Evolutionary conservation across 306 rosid species (phyloP).

Genomic region (Vachellia collinsii): DNA sequence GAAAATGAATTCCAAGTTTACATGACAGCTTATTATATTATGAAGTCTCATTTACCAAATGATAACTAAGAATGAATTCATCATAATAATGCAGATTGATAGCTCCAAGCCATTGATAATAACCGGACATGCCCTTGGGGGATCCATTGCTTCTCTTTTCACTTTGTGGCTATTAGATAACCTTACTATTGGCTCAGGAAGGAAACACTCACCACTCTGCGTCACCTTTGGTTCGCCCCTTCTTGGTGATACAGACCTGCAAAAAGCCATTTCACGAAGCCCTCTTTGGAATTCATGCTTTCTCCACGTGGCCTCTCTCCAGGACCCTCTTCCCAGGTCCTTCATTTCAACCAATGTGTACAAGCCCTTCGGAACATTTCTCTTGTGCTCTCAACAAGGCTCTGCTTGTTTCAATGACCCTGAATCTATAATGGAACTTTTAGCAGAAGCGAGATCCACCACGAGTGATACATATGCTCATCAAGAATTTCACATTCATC

Average conservation of each 20-base stretch:
- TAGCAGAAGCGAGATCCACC: slow-evolving; percentile 26
- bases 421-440: slow-evolving; percentile 38
- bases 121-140: slow-evolving; percentile 68
- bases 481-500: slow-evolving; percentile 12
- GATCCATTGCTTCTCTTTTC: slow-evolving; percentile 78
- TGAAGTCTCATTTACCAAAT: background rate
- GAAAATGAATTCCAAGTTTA: background rate
- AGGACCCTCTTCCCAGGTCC: slow-evolving; percentile 52
- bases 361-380: slow-evolving; percentile 73
- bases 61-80: background rate
- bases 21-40: background rate
- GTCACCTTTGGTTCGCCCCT: slow-evolving; percentile 82
- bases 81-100: slow-evolving; percentile 40
- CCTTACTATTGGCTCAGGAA: slow-evolving; percentile 20
- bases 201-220: slow-evolving; percentile 57
- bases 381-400: slow-evolving; percentile 49
- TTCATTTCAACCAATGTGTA: slow-evolving; percentile 18
- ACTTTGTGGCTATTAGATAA: slow-evolving; percentile 54
- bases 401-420: slow-evolving; percentile 57
- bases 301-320: slow-evolving; percentile 58
- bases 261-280: slow-evolving; percentile 46
- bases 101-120: slow-evolving; percentile 41
- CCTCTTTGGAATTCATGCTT: slow-evolving; percentile 71
- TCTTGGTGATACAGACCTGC: slow-evolving; percentile 52
- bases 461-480: background rate